phyloP scores from a whole-genome alignment of 352 stramenopile genomes.

The Phytophthora boehmeriae region DNA sequence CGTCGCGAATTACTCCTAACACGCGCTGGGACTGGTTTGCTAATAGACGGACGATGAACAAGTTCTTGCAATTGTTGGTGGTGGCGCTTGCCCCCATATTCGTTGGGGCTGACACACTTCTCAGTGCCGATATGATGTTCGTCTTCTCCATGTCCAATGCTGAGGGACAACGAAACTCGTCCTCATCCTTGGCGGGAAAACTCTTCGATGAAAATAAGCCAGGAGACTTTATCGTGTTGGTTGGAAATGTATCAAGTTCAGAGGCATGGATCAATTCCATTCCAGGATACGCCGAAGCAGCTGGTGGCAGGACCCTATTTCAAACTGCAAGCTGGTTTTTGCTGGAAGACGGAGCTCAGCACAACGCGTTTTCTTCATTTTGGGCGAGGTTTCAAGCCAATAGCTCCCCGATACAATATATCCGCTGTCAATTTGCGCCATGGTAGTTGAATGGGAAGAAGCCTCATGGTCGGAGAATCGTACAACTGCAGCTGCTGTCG shows the following conservation, averaged over 20 bases:
- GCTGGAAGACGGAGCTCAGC: constrained; percentile 22
- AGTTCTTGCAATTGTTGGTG: too few species aligned
- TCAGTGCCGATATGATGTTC: too few species aligned
- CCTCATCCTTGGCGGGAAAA: neutral
- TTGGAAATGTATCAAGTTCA: constrained; percentile 14
- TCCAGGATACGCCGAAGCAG: constrained; percentile 7
- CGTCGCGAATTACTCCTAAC: too few species aligned
- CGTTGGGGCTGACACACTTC: too few species aligned
- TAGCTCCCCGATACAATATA: neutral
- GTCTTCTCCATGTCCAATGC: too few species aligned
- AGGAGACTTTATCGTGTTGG: constrained; percentile 24
- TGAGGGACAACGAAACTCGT: too few species aligned
- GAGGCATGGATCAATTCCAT: constrained; percentile 11
- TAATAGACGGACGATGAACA: too few species aligned
- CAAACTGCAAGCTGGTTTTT: constrained; percentile 20
- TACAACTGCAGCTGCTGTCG: constrained; percentile 16
- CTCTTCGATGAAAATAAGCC: constrained; percentile 1
- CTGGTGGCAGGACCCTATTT: constrained; percentile 19
- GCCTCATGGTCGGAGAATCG: constrained; percentile 14
- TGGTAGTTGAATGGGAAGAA: constrained; percentile 34
- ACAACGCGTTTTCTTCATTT: constrained; percentile 17
- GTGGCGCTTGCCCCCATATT: too few species aligned
- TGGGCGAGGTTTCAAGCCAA: constrained; percentile 41
- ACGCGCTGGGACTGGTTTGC: too few species aligned
- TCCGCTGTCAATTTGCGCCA: constrained; percentile 24